phyloP scores from a whole-genome alignment of 2,329 filamentous ascomycete genomes.

The Colletotrichum truncatum region DNA sequence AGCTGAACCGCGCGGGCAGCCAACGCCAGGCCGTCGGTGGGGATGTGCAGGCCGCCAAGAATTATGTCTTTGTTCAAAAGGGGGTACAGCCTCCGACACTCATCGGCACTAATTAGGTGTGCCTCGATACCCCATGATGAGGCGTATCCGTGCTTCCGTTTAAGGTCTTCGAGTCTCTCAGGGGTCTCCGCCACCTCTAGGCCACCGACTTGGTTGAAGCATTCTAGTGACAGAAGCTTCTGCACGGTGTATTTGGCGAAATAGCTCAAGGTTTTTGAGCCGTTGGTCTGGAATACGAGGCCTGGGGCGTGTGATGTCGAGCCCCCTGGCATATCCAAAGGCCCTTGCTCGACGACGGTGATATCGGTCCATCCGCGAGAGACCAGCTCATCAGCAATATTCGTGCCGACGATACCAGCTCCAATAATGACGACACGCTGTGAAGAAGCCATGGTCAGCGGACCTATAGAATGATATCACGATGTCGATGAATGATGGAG shows the following conservation, averaged over 20 bases:
- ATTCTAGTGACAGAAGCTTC: slow-evolving; percentile 65
- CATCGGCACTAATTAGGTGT: slow-evolving; percentile 57
- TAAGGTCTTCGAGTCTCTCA: slow-evolving; percentile 66
- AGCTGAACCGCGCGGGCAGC: slow-evolving; percentile 70
- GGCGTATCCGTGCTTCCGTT: slow-evolving; percentile 69
- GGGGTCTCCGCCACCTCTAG: slow-evolving; percentile 70
- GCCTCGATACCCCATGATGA: slow-evolving; percentile 69
- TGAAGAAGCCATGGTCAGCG: slow-evolving; percentile 40
- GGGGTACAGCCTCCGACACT: slow-evolving; percentile 64
- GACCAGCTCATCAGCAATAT: slow-evolving; percentile 71
- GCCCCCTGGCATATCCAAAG: slow-evolving; percentile 68
- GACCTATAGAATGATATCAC: background rate
- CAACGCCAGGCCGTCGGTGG: slow-evolving; percentile 67
- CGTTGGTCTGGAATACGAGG: slow-evolving; percentile 70
- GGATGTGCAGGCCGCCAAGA: slow-evolving; percentile 68
- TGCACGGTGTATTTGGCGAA: slow-evolving; percentile 70
- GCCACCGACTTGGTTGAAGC: slow-evolving; percentile 71
- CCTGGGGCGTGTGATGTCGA: slow-evolving; percentile 74
- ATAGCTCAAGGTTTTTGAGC: slow-evolving; percentile 64
- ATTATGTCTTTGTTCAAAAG: slow-evolving; percentile 61
- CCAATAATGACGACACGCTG: slow-evolving; percentile 67
- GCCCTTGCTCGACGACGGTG: slow-evolving; percentile 72
- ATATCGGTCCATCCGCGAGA: slow-evolving; percentile 70
- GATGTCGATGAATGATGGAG: background rate
- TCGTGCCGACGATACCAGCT: slow-evolving; percentile 71